A percentile compares a stretch with the other conserved stretches of the same genome.
Evolutionary conservation across 2,329 filamentous ascomycete genomes (phyloP).

Genomic region (Ophiosphaerella korrae): DNA sequence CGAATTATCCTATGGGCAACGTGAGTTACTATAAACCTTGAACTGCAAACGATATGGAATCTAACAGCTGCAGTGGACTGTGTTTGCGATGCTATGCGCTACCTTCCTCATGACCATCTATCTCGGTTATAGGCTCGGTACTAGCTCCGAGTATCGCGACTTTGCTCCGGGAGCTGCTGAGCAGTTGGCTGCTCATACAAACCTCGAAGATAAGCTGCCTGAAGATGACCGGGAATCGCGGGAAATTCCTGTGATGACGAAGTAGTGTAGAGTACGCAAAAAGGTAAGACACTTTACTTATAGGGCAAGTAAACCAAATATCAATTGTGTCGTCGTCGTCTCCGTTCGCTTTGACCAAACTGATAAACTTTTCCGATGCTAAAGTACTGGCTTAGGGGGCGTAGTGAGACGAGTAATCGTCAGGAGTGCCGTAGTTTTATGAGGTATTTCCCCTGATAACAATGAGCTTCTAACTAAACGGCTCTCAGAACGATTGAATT

Average conservation of each 20-base stretch:
- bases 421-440: too few relatives aligned
- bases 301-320: too few relatives aligned
- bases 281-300: too few relatives aligned
- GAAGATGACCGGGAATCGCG: slow-evolving; percentile 10
- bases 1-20: slow-evolving; percentile 28
- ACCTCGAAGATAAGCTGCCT: slow-evolving; percentile 17
- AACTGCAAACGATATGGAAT: not conserved
- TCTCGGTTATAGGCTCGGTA: slow-evolving; percentile 25
- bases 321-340: too few relatives aligned
- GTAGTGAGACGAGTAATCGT: too few relatives aligned
- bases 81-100: slow-evolving; percentile 22
- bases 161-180: slow-evolving; percentile 26
- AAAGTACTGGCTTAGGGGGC: too few relatives aligned
- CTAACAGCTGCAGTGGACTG: slow-evolving; percentile 19
- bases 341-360: too few relatives aligned
- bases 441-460: too few relatives aligned
- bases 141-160: slow-evolving; percentile 26
- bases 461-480: too few relatives aligned
- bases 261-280: too few relatives aligned
- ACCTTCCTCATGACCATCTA: slow-evolving; percentile 26
- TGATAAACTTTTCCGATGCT: too few relatives aligned
- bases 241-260: slow-evolving; percentile 5
- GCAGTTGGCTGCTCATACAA: slow-evolving; percentile 19
- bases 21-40: slow-evolving; percentile 1
- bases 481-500: too few relatives aligned